phyloP scores from a whole-genome alignment of 177 flowering plant species.

The Vitis hybrid region DNA sequence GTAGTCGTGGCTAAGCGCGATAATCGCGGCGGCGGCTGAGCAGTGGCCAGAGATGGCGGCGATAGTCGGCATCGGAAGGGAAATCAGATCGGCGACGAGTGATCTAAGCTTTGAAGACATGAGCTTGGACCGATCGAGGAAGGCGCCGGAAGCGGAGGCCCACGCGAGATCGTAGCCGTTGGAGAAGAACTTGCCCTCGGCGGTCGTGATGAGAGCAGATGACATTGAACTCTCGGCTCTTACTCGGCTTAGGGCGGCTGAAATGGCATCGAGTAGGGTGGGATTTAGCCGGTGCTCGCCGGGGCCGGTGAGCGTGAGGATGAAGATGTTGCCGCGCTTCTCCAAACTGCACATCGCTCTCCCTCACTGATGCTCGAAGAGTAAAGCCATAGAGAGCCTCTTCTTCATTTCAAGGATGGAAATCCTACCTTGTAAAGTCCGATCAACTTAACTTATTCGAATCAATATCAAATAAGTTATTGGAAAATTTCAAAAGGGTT shows the following conservation, averaged over 20 bases:
- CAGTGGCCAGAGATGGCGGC: constrained; percentile 71
- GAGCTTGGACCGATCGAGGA: background rate
- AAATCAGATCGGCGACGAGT: constrained; percentile 32
- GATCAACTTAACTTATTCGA: too few relatives aligned
- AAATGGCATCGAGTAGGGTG: constrained; percentile 37
- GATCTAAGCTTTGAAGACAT: constrained; percentile 29
- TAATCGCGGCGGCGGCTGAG: constrained; percentile 53
- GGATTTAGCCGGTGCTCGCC: constrained; percentile 64
- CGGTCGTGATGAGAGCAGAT: constrained; percentile 46
- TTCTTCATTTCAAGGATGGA: too few relatives aligned
- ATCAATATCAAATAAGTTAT: too few relatives aligned
- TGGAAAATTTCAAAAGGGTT: too few relatives aligned
- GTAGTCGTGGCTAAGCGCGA: constrained; percentile 67
- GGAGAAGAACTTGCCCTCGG: constrained; percentile 64
- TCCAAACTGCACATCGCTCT: constrained; percentile 37
- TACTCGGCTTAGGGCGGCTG: constrained; percentile 31
- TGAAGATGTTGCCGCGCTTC: constrained; percentile 41
- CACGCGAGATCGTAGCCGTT: constrained; percentile 59
- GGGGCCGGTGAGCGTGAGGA: constrained; percentile 48
- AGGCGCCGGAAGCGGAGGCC: constrained; percentile 15
- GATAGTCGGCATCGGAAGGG: constrained; percentile 51
- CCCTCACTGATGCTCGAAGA: background rate
- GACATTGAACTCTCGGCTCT: constrained; percentile 14
- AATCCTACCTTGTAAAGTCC: too few relatives aligned
- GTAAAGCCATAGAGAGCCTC: background rate